These are phyloP conservation scores for Elongisporangium prolatum DNA, from an alignment of 352 stramenopile species.

Conservation along the genomic window DNA sequence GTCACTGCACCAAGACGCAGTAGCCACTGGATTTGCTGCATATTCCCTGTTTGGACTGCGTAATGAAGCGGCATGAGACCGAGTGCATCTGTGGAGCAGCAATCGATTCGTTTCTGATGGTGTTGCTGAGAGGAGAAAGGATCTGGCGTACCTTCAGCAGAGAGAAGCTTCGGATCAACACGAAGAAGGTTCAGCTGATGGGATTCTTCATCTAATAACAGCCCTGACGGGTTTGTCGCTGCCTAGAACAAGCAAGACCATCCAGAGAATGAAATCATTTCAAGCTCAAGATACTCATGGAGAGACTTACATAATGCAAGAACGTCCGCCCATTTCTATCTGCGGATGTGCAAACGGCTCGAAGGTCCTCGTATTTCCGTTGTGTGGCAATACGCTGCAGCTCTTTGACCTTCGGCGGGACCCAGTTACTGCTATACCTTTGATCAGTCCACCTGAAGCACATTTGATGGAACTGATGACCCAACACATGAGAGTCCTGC, in stretches of 20 bases:
- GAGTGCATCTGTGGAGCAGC: conserved; percentile 21
- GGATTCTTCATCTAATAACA: conserved; percentile 14
- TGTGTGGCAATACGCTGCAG: conserved; percentile 18
- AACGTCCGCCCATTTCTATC: conserved; percentile 39
- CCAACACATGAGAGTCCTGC: not conserved
- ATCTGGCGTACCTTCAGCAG: conserved; percentile 24
- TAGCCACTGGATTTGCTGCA: conserved; percentile 28
- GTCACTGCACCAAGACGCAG: conserved; percentile 24
- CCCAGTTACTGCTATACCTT: conserved; percentile 17
- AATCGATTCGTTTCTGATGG: not conserved
- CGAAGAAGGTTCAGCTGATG: conserved; percentile 25
- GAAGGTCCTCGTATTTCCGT: conserved; percentile 24
- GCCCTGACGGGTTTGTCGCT: conserved; percentile 9
- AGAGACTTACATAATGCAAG: conserved; percentile 51
- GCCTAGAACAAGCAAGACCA: conserved; percentile 1
- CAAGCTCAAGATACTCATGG: not conserved
- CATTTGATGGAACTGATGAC: not conserved
- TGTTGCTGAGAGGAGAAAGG: no score
- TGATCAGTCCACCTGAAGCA: conserved; percentile 9
- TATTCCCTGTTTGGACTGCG: conserved; percentile 33
- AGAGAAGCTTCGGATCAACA: conserved; percentile 15
- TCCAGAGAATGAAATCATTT: not conserved
- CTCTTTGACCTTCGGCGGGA: conserved; percentile 41
- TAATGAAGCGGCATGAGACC: conserved; percentile 45
- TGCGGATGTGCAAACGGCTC: conserved; percentile 19